These are phyloP conservation scores for Monilinia vaccinii-corymbosi DNA, from an alignment of 2,329 filamentous ascomycete species.

Conservation along the genomic window DNA sequence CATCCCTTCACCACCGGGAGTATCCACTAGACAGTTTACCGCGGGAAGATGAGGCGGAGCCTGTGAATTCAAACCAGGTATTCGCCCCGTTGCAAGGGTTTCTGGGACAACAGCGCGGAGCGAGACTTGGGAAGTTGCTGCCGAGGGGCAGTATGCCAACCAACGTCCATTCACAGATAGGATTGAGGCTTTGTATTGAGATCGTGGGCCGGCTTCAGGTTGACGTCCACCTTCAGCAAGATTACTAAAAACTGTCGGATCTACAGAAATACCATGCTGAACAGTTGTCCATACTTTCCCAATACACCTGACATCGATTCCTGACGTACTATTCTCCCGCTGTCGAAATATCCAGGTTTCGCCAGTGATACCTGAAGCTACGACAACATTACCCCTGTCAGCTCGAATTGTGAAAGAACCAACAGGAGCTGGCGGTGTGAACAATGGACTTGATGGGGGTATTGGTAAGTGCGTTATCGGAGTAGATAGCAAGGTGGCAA, in stretches of 20 bases:
- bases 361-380: slow-evolving; percentile 75
- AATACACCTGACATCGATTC: slow-evolving; percentile 5
- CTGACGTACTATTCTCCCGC: not conserved
- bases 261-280: slow-evolving; percentile 47
- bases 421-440: slow-evolving; percentile 58
- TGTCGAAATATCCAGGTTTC: slow-evolving; percentile 74
- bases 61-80: slow-evolving; percentile 48
- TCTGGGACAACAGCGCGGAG: slow-evolving; percentile 58
- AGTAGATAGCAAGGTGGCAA: slow-evolving; percentile 66
- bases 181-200: slow-evolving; percentile 50
- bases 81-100: slow-evolving; percentile 40
- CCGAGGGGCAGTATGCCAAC: slow-evolving; percentile 66
- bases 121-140: slow-evolving; percentile 61
- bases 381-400: slow-evolving; percentile 59
- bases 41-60: slow-evolving; percentile 61
- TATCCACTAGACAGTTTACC: slow-evolving; percentile 59
- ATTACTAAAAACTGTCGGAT: slow-evolving; percentile 15
- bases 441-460: slow-evolving; percentile 50
- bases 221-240: slow-evolving; percentile 27
- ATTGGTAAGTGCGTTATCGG: slow-evolving; percentile 51
- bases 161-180: slow-evolving; percentile 63
- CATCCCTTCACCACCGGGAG: slow-evolving; percentile 62
- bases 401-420: slow-evolving; percentile 68
- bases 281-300: slow-evolving; percentile 90
- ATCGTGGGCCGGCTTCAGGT: slow-evolving; percentile 33